A percentile compares a stretch with the other conserved stretches of the same genome.
phyloP scores from a whole-genome alignment of 805 yeast genomes.

The Spathaspora boniae region DNA sequence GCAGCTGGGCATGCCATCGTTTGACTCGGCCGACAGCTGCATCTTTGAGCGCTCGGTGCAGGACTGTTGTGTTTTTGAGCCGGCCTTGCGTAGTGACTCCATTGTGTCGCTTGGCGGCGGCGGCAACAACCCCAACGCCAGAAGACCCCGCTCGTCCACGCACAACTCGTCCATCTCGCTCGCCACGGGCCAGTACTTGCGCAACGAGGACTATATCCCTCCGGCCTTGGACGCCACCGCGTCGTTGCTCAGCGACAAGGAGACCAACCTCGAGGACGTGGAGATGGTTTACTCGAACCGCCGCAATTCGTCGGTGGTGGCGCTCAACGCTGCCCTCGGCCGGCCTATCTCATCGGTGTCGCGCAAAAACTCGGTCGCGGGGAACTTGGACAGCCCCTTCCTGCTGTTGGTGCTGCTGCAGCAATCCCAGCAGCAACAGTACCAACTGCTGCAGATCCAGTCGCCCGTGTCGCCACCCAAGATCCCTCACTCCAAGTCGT shows the following conservation, averaged over 20 bases:
- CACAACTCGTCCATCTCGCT: constrained; percentile 24
- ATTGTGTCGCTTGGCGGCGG: constrained; percentile 6
- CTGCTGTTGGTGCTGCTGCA: no score
- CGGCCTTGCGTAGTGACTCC: constrained; percentile 9
- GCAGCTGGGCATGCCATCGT: no score
- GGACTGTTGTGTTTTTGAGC: constrained; percentile 19
- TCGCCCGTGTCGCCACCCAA: constrained; percentile 39
- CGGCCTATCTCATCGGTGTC: constrained; percentile 35
- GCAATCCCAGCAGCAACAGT: no score
- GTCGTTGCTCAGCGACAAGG: constrained; percentile 49
- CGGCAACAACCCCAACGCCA: constrained; percentile 1
- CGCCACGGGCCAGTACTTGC: constrained; percentile 22
- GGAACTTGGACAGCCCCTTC: no score
- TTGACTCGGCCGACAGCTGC: constrained; percentile 18
- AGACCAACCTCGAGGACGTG: constrained; percentile 61
- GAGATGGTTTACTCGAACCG: constrained; percentile 63
- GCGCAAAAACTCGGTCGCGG: constrained; percentile 34
- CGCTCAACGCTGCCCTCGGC: constrained; percentile 47
- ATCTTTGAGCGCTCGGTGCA: constrained; percentile 44
- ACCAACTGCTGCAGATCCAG: no score
- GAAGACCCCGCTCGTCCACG: constrained; percentile 18
- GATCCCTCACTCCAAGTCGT: constrained; percentile 32
- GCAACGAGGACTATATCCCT: constrained; percentile 66
- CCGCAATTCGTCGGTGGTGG: constrained; percentile 52
- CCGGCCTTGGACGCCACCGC: constrained; percentile 80